Evolutionary conservation across 805 yeast species (phyloP), one percentile per base, ranked within the genome.

Genomic region (Saccharomyces paradoxus): DNA sequence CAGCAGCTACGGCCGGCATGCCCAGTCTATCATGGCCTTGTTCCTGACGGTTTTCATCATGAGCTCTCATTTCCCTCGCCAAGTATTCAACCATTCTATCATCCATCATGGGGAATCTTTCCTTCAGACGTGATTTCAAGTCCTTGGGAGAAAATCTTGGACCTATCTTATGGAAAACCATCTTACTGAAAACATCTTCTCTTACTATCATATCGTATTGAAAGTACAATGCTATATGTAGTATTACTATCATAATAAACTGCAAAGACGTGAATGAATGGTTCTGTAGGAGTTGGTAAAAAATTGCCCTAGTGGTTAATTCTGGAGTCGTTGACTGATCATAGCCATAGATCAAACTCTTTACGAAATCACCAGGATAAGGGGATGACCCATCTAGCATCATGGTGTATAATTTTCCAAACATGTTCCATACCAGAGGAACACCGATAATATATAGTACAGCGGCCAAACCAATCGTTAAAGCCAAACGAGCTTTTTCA

Each of bases 131-230:
- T 17, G 60, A 58, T 51, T 61, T 67, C 24, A 66, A 58, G 50
- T 67, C 72, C 29, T 67, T 66, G 17, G 59, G 58, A 13, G 65
- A 61, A 46, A 57, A 63, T 52, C 65, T 63, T 8, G 71, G 77
- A 2, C 94, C 94, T 49, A 87, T 79, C 55, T 77, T 79, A 58
- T 75, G 80, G 52, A 77, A 66, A 17, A 86, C 71, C 65, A 85
- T 75, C 63, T 81, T 82, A 29, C 73, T 68, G 65, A 84, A 85
- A 0, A 89, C 89, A 50, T 83, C 82, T 65, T 87, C 95, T 53
- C 82, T 73, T 1, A 81, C 80, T 14, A 86, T 85, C 81, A 86
- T 82, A 60, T 86, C 90, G 64, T 84, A 86, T 57, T 79, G 82
- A 24, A 83, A 72, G 63, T 81, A 79, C 6, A 82, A 55, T 4